Evolutionary conservation across 768 basidiomycete genomes (phyloP).

Genomic region (Rhizopogon salebrosus): DNA sequence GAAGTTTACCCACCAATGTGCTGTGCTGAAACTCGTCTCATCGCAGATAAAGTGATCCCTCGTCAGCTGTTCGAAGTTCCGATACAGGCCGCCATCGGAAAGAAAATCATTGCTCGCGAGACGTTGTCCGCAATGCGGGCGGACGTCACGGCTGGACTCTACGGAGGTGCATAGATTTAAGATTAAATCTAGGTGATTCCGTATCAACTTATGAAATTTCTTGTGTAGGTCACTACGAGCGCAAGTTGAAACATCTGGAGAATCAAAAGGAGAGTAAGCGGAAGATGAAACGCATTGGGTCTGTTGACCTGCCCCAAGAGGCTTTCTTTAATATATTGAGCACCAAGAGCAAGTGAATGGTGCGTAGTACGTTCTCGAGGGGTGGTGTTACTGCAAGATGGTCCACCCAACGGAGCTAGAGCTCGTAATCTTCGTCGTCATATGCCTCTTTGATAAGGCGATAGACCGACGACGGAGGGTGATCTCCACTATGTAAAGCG

Average conservation of each 20-base stretch:
- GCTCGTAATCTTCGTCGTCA: slow-evolving; percentile 88
- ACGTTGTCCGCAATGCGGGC: slow-evolving; percentile 81
- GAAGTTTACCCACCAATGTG: neutral
- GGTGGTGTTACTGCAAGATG: neutral
- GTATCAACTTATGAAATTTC: neutral
- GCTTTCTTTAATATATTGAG: slow-evolving; percentile 91
- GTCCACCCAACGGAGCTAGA: slow-evolving; percentile 34
- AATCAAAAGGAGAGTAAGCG: slow-evolving; percentile 94
- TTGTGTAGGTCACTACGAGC: slow-evolving; percentile 74
- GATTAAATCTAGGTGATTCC: neutral
- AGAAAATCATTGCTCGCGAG: slow-evolving; percentile 84
- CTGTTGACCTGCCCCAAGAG: slow-evolving; percentile 88
- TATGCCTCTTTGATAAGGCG: slow-evolving; percentile 91
- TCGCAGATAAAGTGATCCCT: slow-evolving; percentile 83
- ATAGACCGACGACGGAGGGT: slow-evolving; percentile 92
- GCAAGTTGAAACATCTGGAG: slow-evolving; percentile 83
- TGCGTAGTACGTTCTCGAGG: neutral
- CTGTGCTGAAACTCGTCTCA: neutral
- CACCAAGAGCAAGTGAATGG: slow-evolving; percentile 37
- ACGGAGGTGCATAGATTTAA: slow-evolving; percentile 66
- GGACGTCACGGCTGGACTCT: slow-evolving; percentile 91
- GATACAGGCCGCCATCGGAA: slow-evolving; percentile 90
- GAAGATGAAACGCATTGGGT: slow-evolving; percentile 82
- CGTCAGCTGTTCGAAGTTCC: slow-evolving; percentile 91
- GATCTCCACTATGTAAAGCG: slow-evolving; percentile 68